Base-by-base conservation (phyloP, 2,329 filamentous ascomycete species). In the Coniochaeta prunicola region DNA sequence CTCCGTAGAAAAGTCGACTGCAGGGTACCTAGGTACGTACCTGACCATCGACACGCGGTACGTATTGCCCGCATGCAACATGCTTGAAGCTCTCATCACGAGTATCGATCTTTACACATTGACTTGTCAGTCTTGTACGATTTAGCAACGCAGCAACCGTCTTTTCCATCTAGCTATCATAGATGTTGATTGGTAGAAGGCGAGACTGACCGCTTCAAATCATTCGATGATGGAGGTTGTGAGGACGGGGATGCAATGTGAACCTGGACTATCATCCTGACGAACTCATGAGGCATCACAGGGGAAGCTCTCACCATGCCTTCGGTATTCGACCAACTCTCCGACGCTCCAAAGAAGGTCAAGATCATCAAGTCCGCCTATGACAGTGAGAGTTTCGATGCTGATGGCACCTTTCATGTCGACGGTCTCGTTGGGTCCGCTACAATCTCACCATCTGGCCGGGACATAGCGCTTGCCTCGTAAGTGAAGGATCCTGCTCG, bases 381-480 rank as follows among this genome's bases (percentile, higher is more conserved):
- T 65, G 90, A 96, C 63, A 96, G 91, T 71, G 86, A 90, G 58
- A 96, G 90, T 34, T 97, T 96, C 66, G 91, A 92, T 65, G 84
- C 88, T 63, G 89, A 96, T 73, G 88, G 89, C 57, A 90, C 88
- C 1, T 92, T 97, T 65, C 86, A 90, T 67, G 89, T 97, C 57
- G 88, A 92, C 63, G 83, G 83, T n/a, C 73, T 84, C 24, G 91
- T 96, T 57, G 92, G 92, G 54, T 96, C 93, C 6, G 92, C 93
- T 66, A 93, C 91, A 60, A 96, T 97, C 73, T 96, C 92, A 21
- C 92, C 92, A 2, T 92, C 89, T 61, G 92, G 93, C 55, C 84
- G 93, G 66, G 93, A 97, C 75, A 86, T 97, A 59, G 92, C 93
- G 36, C 80, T 97, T 63, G 93, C 92, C 58, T 96, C 91, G 80